Evolutionary conservation across 495 filamentous ascomycete species (phyloP).

Genomic region (Lindgomyces ingoldianus): DNA sequence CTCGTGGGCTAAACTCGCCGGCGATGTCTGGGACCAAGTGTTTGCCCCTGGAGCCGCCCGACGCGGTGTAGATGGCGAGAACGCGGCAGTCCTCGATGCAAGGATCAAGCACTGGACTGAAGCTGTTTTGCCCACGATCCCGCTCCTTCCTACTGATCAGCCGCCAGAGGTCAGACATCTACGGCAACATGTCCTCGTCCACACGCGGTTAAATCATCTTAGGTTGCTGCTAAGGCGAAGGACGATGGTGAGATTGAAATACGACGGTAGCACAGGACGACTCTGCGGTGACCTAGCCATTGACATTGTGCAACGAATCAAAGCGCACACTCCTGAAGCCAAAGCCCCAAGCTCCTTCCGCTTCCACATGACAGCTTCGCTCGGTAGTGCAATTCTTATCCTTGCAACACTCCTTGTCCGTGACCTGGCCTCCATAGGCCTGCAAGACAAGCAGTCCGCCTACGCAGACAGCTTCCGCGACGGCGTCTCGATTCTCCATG

Average conservation of each 20-base stretch:
- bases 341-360: conserved; percentile 12
- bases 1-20: conserved; percentile 13
- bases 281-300: conserved; percentile 27
- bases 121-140: background rate
- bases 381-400: conserved; percentile 14
- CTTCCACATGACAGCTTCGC: conserved; percentile 25
- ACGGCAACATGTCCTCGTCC: conserved; percentile 19
- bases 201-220: conserved; percentile 17
- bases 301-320: conserved; percentile 16
- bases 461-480: conserved; percentile 8
- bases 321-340: background rate
- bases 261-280: conserved; percentile 13
- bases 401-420: conserved; percentile 11
- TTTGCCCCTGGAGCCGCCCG: conserved; percentile 1
- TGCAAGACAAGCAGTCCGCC: conserved; percentile 7
- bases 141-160: conserved; percentile 1
- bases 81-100: conserved; percentile 11
- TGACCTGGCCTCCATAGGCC: conserved; percentile 4
- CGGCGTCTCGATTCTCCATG: conserved; percentile 5
- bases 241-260: conserved; percentile 10
- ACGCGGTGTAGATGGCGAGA: conserved; percentile 4
- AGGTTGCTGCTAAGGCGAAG: conserved; percentile 12
- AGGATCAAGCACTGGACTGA: conserved; percentile 19
- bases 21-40: conserved; percentile 29
- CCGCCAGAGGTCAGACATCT: background rate